These are phyloP conservation scores for Glycine tomentella DNA, from an alignment of 306 rosid genomes.

Conservation along the genomic window DNA sequence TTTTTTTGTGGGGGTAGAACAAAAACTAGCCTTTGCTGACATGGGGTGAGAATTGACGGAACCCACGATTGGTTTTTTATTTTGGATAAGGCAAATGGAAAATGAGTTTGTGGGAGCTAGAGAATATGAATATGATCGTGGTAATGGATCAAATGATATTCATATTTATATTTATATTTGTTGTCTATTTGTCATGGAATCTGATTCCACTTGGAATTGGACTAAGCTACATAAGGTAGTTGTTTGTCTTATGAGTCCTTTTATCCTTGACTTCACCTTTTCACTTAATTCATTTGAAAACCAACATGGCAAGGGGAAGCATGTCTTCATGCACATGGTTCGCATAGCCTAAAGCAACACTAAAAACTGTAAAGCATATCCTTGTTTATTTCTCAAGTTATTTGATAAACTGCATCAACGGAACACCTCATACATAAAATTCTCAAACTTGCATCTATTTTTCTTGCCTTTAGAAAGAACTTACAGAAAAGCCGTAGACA, in stretches of 20 bases:
- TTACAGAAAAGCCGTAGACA: no score
- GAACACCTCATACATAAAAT: background rate
- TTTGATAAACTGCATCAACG: background rate
- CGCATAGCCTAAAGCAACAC: constrained; percentile 40
- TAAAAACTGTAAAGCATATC: constrained; percentile 38
- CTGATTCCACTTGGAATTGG: constrained; percentile 50
- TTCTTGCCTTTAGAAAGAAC: background rate
- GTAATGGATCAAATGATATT: constrained; percentile 7
- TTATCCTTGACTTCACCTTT: constrained; percentile 61
- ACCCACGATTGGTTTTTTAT: constrained; percentile 48
- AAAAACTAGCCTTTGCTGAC: constrained; percentile 70
- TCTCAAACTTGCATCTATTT: background rate
- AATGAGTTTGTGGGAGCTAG: constrained; percentile 1
- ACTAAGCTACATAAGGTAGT: constrained; percentile 29
- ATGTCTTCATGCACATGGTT: constrained; percentile 51
- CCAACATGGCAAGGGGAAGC: constrained; percentile 57
- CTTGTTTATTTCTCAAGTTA: constrained; percentile 42
- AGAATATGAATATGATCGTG: constrained; percentile 44
- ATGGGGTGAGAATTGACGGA: constrained; percentile 50
- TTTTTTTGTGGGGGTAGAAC: background rate
- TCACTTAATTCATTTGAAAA: constrained; percentile 46
- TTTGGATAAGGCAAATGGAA: constrained; percentile 44
- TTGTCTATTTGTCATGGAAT: constrained; percentile 56
- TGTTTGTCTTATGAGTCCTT: constrained; percentile 33
- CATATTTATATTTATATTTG: constrained; percentile 35